Base-by-base conservation (phyloP, 371 early-diverging fungal species). In the Mortierella sp. region DNA sequence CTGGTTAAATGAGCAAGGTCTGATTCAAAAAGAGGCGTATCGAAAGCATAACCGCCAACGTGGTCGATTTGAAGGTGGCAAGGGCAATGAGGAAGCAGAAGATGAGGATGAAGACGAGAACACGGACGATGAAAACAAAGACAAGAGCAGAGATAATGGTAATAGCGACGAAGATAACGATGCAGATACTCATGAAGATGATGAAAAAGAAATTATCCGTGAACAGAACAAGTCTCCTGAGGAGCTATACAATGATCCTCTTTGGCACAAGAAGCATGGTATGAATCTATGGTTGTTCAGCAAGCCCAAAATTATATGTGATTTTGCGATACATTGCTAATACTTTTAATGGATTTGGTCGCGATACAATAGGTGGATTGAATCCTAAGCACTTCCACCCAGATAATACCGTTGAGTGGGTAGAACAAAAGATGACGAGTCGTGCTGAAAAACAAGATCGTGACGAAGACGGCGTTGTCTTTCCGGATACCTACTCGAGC, bases 181-280 rank as follows among this genome's bases (percentile, higher is more conserved):
- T 5, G 53, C 23, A 13, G 32, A n/a, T 22, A 26, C 17, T 6
- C 29, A 51, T 6, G 60, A 1, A 7, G 26, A 43, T 17, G 61
- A 34, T 3, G 29, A 22, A n/a, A n/a, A n/a, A n/a, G n/a, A n/a
- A n/a, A n/a, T n/a, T n/a, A n/a, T n/a, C 13, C 3, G 19, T 13
- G 32, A 35, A 15, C 17, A 23, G 6, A 3, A 47, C 51, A 28
- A 37, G 22, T 49, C 71, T 0, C 45, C 59, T 1, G 60, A 66
- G 8, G 53, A 70, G 2, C 19, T 59, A 9, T 49, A 64, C 26
- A 13, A 64, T 12, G 67, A 70, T 15, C 65, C 56, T 6, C 23
- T 28, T 3, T 79, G 80, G 75, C 32, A 61, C 1, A n/a, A 9
- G 13, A 43, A 74, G 49, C 80, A 79, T 53, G 80, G 75, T 79